These are phyloP conservation scores for Lonicera japonica DNA, from an alignment of 129 eudicot genomes.

Conservation along the genomic window DNA sequence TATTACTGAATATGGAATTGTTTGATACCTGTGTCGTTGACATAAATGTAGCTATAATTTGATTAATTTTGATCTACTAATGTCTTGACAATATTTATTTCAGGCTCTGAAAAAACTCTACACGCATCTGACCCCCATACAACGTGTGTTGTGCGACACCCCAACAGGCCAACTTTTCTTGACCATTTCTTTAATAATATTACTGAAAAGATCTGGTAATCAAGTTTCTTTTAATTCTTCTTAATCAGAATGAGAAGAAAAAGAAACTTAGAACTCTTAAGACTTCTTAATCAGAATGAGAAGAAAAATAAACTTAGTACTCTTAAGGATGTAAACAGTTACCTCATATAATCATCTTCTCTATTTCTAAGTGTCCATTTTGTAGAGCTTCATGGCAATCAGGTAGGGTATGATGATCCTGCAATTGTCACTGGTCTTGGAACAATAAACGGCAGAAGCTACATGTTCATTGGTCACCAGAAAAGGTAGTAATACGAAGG, in stretches of 20 bases:
- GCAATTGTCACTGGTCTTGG: slow-evolving; percentile 84
- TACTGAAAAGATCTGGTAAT: slow-evolving; percentile 62
- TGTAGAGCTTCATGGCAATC: slow-evolving; percentile 95
- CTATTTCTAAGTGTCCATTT: slow-evolving; percentile 35
- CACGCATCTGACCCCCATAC: slow-evolving; percentile 85
- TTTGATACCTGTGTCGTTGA: background rate
- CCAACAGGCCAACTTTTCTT: slow-evolving; percentile 93
- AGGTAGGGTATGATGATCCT: slow-evolving; percentile 79
- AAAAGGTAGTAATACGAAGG: slow-evolving; percentile 92
- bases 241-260: too few relatives aligned
- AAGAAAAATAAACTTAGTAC: too few relatives aligned
- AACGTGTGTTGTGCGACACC: slow-evolving; percentile 93
- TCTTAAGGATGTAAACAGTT: background rate
- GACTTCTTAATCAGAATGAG: background rate
- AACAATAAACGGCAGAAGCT: slow-evolving; percentile 67
- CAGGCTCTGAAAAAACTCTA: slow-evolving; percentile 83
- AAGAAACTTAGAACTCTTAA: too few relatives aligned
- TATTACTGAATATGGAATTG: too few relatives aligned
- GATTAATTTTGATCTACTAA: too few relatives aligned
- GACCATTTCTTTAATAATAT: slow-evolving; percentile 87
- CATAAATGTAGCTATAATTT: slow-evolving; percentile 1
- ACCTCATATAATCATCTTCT: slow-evolving; percentile 5
- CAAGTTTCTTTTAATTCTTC: background rate
- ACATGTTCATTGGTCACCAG: slow-evolving; percentile 93
- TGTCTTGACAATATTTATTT: slow-evolving; percentile 13